Evolutionary conservation across 768 basidiomycete genomes (phyloP), one percentile per base, ranked within the genome.

Genomic region (Amanita muscaria): DNA sequence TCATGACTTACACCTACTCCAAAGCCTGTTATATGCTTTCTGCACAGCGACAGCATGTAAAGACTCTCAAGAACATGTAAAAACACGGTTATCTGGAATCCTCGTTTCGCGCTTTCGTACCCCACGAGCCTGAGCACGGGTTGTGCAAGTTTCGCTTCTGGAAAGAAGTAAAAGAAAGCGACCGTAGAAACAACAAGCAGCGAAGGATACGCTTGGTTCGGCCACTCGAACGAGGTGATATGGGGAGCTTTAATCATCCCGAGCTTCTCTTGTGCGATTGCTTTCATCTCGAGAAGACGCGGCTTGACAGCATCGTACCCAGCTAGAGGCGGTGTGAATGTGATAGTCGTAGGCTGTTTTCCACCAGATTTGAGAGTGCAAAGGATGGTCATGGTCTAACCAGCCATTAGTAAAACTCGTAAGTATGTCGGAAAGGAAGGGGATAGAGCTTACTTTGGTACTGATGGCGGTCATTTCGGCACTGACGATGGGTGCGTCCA

Each of bases 271-370:
- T 89, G 83, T 0, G 88, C 83, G 19, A 84, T 69, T 0, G n/a
- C n/a, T n/a, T n/a, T n/a, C n/a, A n/a, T n/a, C n/a, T n/a, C n/a
- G n/a, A n/a, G n/a, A n/a, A n/a, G 78, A 77, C 56, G 87, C 2
- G 85, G 84, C 55, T 88, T 88, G 19, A 90, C 86, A 25, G 88
- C 87, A 1, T 86, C 83, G 54, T 89, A 89, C 0, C 81, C 79
- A 3, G 64, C 53, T 22, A 91, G 65, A 2, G 82, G 85, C 0
- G 88, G 88, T 16, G 84, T 76, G 37, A 91, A 78, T 4, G 64
- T n/a, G n/a, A n/a, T n/a, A n/a, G n/a, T n/a, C n/a, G n/a, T n/a
- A n/a, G n/a, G n/a, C n/a, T n/a, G n/a, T n/a, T n/a, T n/a, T n/a
- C n/a, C n/a, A n/a, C n/a, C n/a, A n/a, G n/a, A n/a, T n/a, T n/a